Base-by-base conservation (phyloP, 1,139 yeast species). In the Scheffersomyces illinoinensis region DNA sequence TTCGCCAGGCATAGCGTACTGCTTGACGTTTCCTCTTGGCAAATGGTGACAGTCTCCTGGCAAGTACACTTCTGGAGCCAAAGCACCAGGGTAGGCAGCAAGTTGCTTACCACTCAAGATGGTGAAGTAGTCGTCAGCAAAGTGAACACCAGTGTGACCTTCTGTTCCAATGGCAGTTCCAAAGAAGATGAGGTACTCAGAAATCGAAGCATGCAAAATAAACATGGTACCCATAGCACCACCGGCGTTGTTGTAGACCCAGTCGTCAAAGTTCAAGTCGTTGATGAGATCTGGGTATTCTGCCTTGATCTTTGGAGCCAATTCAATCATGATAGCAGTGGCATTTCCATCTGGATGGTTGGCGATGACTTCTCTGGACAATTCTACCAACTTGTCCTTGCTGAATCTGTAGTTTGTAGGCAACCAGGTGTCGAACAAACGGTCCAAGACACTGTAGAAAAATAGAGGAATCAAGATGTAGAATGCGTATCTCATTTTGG, bases 211-310 rank as follows among this genome's bases (percentile, higher is more conserved):
- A 74, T 96, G 99, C 65, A 95, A 80, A 62, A 96, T 91, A 68
- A 91, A 85, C 98, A 95, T 93, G 59, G 93, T 87, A 33, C 99
- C 99, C 99, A 95, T 95, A 58, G 99, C 98, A 65, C 97, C 97
- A 58, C 99, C 99, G 8, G 99, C 99, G 69, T 92, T 93, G 83
- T 93, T 95, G 85, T 88, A 93, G 57, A 95, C 88, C 98, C 98
- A 95, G 67, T 93, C 95, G 55, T 90, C 89, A 59, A 82, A 81
- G 70, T 87, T 85, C 66, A 89, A 80, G 61, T 85, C 87, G 71
- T 90, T 91, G 74, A 93, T 85, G 64, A 84, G 71, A 24, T 86
- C 85, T 0, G 84, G 83, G 71, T 93, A 95, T 58, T 81, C 85
- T 1, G 75, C 80, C 66, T 87, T 82, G 64, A 95, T 74, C 56